Base-by-base conservation (phyloP, 805 yeast genomes). In the Metschnikowia continentalis region DNA sequence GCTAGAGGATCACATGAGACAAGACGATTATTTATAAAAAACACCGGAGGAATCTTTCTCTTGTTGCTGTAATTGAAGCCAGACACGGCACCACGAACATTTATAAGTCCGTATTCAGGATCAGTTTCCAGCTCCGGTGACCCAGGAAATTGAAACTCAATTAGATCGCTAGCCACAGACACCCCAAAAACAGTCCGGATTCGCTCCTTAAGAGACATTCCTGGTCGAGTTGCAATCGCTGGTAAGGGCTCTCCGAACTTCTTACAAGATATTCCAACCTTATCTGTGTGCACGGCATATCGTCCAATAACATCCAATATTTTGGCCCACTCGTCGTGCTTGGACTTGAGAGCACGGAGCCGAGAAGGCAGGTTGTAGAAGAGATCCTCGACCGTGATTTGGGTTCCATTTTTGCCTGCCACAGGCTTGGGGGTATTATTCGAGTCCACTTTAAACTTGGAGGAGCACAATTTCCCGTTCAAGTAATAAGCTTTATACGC, bases 331-430 rank as follows among this genome's bases (percentile, higher is more conserved):
- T 94, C 98, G 13, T 90, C 97, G 55, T 75, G 75, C 10, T 83
- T 74, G 0, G 87, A 77, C 50, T 76, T 76, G 44, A 91, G 68
- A 0, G 96, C 79, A 50, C 84, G 71, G 32, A 86, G 68, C 44
- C 99, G 75, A 0, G 96, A 80, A 0, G 96, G 94, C 30, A 86
- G 81, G 63, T 92, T 94, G 70, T 84, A 94, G 61, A 94, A 94
- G 49, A 94, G 70, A 64, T 94, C 96, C 64, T 90, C 96, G 6
- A 90, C 96, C 0, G 79, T 66, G 30, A 94, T 80, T 54, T 84
- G 89, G 0, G 99, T 94, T 0, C 99, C 99, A 43, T 76, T 78
- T 53, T 80, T 84, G 0, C 98, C 97, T 0, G 99, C 99, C 1
- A 81, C 76, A 0, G 96, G 89, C 54, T 76, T 77, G 0, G 90